Evolutionary conservation across 352 stramenopile species (phyloP), one percentile per base, ranked within the genome.

Genomic region (Phytopythium kandeliae): DNA sequence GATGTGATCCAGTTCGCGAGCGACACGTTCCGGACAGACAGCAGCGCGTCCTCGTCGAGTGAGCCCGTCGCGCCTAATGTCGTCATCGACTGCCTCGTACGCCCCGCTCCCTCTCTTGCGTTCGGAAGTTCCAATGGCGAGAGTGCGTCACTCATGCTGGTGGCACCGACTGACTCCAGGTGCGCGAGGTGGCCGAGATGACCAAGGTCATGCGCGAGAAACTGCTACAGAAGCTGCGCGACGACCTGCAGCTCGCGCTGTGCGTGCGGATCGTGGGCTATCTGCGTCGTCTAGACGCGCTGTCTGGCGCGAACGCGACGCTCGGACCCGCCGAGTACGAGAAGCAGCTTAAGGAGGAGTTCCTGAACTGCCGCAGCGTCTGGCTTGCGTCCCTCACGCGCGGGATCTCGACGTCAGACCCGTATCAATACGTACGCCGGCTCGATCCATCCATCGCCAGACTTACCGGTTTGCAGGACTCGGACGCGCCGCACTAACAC

Each of bases 1-100:
- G 96, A 97, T 47, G 85, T 99, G 63, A 96, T 97, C 45, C 81
- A 94, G 26, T 98, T 99, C 65, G 71, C 72, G 16, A 77, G 84
- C 31, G 75, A 92, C 22, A 84, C 62, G 5, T 90, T 92, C 50
- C 57, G 75, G 36, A 51, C 65, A 7, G 67, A 74, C 24, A 43
- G 58, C 9, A 57, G 50, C 13, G 13, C 4, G n/a, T 8, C 31
- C n/a, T 16, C 25, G 15, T 4, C 46, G 1, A 35, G 62, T 19
- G 22, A 37, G 4, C 6, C 44, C 13, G 28, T 46, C 12, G 45
- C 64, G 4, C 61, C 52, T 4, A 90, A 92, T 47, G 64, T 85
- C 33, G 67, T 92, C 16, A 82, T 90, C 54, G 55, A 75, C 7
- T 74, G 69, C 26, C 65, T 91, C 21, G 72, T 90, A 57, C 28